Conservation (phyloP, 1,139 yeast species). For the Geotrichum europaeum region DNA sequence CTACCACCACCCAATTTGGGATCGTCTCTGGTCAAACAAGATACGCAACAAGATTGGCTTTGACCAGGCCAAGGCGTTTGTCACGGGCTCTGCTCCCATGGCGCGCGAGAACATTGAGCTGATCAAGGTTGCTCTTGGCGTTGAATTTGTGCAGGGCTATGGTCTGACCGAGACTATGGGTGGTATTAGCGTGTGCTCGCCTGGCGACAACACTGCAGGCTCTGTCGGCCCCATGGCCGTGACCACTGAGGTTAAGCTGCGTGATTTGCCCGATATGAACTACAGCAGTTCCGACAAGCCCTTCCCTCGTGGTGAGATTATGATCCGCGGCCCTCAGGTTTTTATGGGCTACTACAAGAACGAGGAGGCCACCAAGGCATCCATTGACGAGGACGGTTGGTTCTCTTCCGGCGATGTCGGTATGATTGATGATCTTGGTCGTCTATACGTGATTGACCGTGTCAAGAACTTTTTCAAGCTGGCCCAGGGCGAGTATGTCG, state of each 20-base stretch:
- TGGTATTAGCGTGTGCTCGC: conserved; percentile 47
- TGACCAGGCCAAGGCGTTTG: conserved; percentile 41
- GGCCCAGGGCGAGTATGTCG: conserved; percentile 76
- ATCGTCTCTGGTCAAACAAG: conserved; percentile 45
- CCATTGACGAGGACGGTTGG: conserved; percentile 64
- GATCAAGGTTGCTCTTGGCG: conserved; percentile 54
- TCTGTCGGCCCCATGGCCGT: conserved; percentile 57
- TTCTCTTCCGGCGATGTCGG: conserved; percentile 75
- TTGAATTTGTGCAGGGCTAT: conserved; percentile 64
- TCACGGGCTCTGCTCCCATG: conserved; percentile 74
- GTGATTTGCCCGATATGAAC: conserved; percentile 64
- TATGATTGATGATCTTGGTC: conserved; percentile 47
- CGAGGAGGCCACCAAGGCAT: conserved; percentile 46
- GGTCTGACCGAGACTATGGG: conserved; percentile 75
- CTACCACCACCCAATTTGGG: conserved; percentile 40
- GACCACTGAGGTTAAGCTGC: conserved; percentile 51
- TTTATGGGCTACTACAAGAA: conserved; percentile 57
- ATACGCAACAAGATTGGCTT: conserved; percentile 55
- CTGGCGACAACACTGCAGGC: conserved; percentile 45
- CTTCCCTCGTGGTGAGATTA: conserved; percentile 51
- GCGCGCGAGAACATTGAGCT: conserved; percentile 54
- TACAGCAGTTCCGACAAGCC: conserved; percentile 49
- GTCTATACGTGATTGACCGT: conserved; percentile 60
- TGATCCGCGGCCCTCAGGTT: conserved; percentile 62
- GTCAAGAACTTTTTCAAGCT: conserved; percentile 77